Conservation (phyloP, 805 yeast genomes). For the Candida ipomoeae region DNA sequence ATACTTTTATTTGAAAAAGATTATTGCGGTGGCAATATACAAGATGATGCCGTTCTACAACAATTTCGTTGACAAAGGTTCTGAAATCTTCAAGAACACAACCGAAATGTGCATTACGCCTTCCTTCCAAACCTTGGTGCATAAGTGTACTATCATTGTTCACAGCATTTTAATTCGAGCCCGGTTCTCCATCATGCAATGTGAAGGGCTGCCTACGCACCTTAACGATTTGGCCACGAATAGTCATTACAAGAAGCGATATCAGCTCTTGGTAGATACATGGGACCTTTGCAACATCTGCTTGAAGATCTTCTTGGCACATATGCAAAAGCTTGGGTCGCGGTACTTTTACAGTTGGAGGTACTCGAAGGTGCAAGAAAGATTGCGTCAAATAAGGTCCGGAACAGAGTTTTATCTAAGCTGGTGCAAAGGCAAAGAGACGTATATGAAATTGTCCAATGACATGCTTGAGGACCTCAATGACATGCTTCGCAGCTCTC, state of each 20-base stretch:
- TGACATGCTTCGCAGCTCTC: conserved; percentile 6
- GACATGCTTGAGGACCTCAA: conserved; percentile 16
- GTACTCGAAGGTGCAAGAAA: conserved; percentile 15
- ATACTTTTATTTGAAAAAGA: conserved; percentile 35
- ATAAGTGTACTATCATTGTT: conserved; percentile 14
- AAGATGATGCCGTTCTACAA: conserved; percentile 21
- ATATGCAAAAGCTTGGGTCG: conserved; percentile 13
- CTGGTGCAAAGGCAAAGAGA: conserved; percentile 17
- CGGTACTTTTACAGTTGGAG: conserved; percentile 20
- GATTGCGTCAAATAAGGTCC: conserved; percentile 8
- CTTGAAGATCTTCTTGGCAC: conserved; percentile 8
- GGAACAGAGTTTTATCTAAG: conserved; percentile 15
- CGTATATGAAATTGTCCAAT: conserved; percentile 10
- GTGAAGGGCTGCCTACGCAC: conserved; percentile 11
- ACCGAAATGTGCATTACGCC: conserved; percentile 18
- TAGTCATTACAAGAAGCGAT: conserved; percentile 9
- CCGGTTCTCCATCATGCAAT: conserved; percentile 13
- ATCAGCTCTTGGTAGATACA: conserved; percentile 12
- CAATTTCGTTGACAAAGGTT: conserved; percentile 10
- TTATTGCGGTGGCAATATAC: conserved; percentile 21
- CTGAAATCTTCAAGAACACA: conserved; percentile 7
- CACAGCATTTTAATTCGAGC: conserved; percentile 13
- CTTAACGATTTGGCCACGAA: conserved; percentile 3
- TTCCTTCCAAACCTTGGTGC: conserved; percentile 14
- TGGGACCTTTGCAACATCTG: conserved; percentile 13